Conservation (phyloP, 345 rosid genomes). For the Nasturtium officinale region DNA sequence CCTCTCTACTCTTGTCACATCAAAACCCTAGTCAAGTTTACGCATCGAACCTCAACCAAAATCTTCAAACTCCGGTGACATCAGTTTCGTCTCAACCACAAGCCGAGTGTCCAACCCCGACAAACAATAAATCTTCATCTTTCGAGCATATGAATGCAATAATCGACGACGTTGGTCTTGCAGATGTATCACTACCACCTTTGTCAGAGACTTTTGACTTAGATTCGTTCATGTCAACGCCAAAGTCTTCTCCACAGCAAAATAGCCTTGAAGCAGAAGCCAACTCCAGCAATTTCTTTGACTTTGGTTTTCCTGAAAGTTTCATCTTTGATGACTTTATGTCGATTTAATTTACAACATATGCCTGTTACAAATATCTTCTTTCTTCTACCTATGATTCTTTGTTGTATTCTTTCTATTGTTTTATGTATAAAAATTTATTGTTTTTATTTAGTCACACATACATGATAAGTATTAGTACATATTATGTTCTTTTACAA, state of each 20-base stretch:
- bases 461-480: background rate
- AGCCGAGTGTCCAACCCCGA: slow-evolving; percentile 28
- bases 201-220: slow-evolving; percentile 47
- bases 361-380: background rate
- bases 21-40: slow-evolving; percentile 10
- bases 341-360: slow-evolving; percentile 39
- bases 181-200: slow-evolving; percentile 17
- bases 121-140: slow-evolving; percentile 16
- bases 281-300: slow-evolving; percentile 67
- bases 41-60: slow-evolving; percentile 13
- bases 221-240: slow-evolving; percentile 65
- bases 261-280: slow-evolving; percentile 59
- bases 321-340: slow-evolving; percentile 69
- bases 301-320: slow-evolving; percentile 74
- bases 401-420: slow-evolving; percentile 35
- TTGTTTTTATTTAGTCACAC: background rate
- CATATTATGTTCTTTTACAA: background rate
- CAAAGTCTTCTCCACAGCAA: slow-evolving; percentile 61
- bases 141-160: slow-evolving; percentile 10
- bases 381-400: slow-evolving; percentile 5
- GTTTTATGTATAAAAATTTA: slow-evolving; percentile 13
- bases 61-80: slow-evolving; percentile 32
- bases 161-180: background rate
- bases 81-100: slow-evolving; percentile 41
- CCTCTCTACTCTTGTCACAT: slow-evolving; percentile 32